These are phyloP conservation scores for Verticillium longisporum DNA, from an alignment of 2,329 filamentous ascomycete species.

Conservation along the genomic window DNA sequence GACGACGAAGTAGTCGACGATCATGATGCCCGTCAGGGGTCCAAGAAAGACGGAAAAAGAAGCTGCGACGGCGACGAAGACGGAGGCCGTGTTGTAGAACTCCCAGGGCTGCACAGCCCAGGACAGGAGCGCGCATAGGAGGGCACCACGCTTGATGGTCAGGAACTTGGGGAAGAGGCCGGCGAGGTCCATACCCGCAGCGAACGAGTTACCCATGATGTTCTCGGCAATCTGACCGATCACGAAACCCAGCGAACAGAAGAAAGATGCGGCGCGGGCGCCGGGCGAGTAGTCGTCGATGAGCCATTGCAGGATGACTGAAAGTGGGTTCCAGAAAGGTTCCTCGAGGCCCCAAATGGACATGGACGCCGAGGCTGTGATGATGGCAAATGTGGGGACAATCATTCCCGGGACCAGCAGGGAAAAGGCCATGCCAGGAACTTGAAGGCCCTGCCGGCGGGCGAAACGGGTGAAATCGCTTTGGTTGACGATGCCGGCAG, in stretches of 20 bases:
- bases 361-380: conserved; percentile 19
- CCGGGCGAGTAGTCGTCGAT: conserved; percentile 17
- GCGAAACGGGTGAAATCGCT: conserved; percentile 21
- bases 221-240: conserved; percentile 21
- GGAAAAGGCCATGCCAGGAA: conserved; percentile 17
- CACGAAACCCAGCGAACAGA: conserved; percentile 17
- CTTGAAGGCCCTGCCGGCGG: conserved; percentile 12
- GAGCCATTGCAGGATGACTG: conserved; percentile 19
- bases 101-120: conserved; percentile 22
- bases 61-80: conserved; percentile 18
- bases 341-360: conserved; percentile 16
- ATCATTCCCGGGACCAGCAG: conserved; percentile 20
- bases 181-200: conserved; percentile 21
- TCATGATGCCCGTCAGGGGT: conserved; percentile 21
- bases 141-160: conserved; percentile 18
- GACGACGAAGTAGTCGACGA: conserved; percentile 20
- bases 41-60: conserved; percentile 21
- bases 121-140: conserved; percentile 15
- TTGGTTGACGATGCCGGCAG: conserved; percentile 20
- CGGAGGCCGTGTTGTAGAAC: conserved; percentile 19
- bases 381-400: conserved; percentile 16
- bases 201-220: conserved; percentile 19
- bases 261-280: conserved; percentile 20
- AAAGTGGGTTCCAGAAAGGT: conserved; percentile 17
- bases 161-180: conserved; percentile 19